Conservation (phyloP, 106 monocot genomes). For the Acorus calamus region DNA sequence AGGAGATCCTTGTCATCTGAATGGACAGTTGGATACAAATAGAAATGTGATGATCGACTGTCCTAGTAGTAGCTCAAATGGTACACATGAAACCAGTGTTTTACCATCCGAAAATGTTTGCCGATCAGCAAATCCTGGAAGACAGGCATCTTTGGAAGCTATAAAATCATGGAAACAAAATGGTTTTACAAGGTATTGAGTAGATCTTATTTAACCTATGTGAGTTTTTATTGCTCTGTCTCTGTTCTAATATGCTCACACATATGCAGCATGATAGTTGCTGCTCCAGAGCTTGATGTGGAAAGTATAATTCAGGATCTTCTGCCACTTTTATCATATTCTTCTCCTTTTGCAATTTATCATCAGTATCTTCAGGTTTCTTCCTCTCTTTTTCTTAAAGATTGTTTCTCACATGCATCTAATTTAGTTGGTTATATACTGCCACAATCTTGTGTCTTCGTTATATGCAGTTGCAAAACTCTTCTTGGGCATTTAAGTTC, state of each 20-base stretch:
- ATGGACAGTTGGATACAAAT: slow-evolving; percentile 1
- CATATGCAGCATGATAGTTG: slow-evolving; percentile 73
- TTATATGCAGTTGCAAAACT: too few relatives aligned
- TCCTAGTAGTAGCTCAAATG: neutral
- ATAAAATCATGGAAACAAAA: slow-evolving; percentile 56
- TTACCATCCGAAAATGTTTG: slow-evolving; percentile 1
- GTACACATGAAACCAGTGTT: slow-evolving; percentile 5
- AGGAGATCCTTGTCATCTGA: slow-evolving; percentile 20
- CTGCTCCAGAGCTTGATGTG: slow-evolving; percentile 61
- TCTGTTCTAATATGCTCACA: slow-evolving; percentile 1
- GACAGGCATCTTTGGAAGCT: slow-evolving; percentile 32
- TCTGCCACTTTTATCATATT: slow-evolving; percentile 77
- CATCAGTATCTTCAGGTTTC: slow-evolving; percentile 85
- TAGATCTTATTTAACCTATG: neutral
- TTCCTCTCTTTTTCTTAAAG: neutral
- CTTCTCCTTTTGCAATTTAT: slow-evolving; percentile 83
- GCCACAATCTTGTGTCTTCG: too few relatives aligned
- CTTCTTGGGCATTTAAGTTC: too few relatives aligned
- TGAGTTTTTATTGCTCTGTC: neutral
- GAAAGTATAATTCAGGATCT: slow-evolving; percentile 44
- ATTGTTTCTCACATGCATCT: neutral
- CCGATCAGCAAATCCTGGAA: slow-evolving; percentile 45
- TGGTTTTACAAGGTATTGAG: slow-evolving; percentile 64
- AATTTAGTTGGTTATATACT: too few relatives aligned
- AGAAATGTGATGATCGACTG: slow-evolving; percentile 2